A percentile compares a stretch with the other conserved stretches of the same genome.
phyloP scores from a whole-genome alignment of 2,329 filamentous ascomycete species.

The Clonostachys rosea region DNA sequence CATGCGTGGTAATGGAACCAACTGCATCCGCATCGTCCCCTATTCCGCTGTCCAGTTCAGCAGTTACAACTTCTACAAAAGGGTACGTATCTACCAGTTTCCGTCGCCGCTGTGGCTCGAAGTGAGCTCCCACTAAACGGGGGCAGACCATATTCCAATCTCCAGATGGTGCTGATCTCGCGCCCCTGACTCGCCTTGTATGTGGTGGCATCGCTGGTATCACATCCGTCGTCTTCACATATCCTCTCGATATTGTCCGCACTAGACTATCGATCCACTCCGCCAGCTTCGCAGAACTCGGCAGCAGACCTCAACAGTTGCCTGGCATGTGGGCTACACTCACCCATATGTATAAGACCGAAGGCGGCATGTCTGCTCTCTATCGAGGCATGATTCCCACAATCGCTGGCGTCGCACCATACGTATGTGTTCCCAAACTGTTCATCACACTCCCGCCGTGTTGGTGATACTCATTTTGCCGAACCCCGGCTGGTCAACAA shows the following conservation, averaged over 20 bases:
- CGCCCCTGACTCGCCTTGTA: slow-evolving; percentile 70
- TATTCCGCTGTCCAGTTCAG: slow-evolving; percentile 98
- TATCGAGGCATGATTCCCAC: slow-evolving; percentile 94
- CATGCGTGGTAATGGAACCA: slow-evolving; percentile 96
- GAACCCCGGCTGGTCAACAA: slow-evolving; percentile 7
- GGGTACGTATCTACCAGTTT: slow-evolving; percentile 50
- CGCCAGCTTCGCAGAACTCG: slow-evolving; percentile 83
- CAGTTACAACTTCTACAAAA: slow-evolving; percentile 96
- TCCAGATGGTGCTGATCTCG: slow-evolving; percentile 68
- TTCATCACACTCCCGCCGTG: not conserved
- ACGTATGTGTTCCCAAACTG: slow-evolving; percentile 49
- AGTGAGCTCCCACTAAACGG: not conserved
- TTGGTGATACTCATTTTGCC: slow-evolving; percentile 1
- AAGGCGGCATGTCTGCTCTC: slow-evolving; percentile 80
- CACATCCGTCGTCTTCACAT: slow-evolving; percentile 91
- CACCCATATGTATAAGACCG: slow-evolving; percentile 79
- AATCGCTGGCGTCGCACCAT: slow-evolving; percentile 90
- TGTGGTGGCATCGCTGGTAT: slow-evolving; percentile 91
- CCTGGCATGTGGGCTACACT: slow-evolving; percentile 93
- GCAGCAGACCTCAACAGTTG: slow-evolving; percentile 58
- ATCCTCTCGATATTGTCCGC: slow-evolving; percentile 95
- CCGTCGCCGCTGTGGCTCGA: not conserved
- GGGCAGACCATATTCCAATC: slow-evolving; percentile 68
- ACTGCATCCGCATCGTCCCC: slow-evolving; percentile 96
- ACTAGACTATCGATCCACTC: slow-evolving; percentile 96